Evolutionary conservation across 2,329 filamentous ascomycete species (phyloP).

Genomic region (Alternaria panax): DNA sequence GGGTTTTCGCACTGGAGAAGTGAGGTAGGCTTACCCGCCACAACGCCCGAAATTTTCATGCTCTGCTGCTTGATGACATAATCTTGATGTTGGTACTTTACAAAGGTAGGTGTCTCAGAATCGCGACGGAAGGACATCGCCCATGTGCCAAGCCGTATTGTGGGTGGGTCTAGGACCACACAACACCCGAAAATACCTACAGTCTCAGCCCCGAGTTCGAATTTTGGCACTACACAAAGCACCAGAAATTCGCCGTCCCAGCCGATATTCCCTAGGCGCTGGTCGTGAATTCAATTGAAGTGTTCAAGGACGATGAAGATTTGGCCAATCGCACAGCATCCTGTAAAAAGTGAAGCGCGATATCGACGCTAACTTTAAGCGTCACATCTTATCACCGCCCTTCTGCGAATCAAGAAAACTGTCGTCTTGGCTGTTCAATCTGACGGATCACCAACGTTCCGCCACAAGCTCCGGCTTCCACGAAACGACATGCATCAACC

Average conservation of each 20-base stretch:
- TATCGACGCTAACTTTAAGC: background rate
- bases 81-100: rapidly evolving
- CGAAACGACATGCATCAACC: background rate
- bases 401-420: background rate
- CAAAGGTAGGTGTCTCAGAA: too few relatives aligned
- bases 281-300: background rate
- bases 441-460: background rate
- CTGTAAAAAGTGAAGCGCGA: background rate
- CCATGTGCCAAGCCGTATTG: too few relatives aligned
- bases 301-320: background rate
- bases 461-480: background rate
- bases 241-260: background rate
- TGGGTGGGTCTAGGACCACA: background rate
- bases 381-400: background rate
- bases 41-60: background rate
- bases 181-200: background rate
- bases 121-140: too few relatives aligned
- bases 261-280: background rate
- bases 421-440: background rate
- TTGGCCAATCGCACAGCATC: background rate
- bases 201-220: background rate
- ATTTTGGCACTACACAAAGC: background rate
- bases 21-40: too few relatives aligned
- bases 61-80: background rate
- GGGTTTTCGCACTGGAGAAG: too few relatives aligned